phyloP scores from a whole-genome alignment of 805 yeast species.

The Schwanniomyces pseudopolymorphus region DNA sequence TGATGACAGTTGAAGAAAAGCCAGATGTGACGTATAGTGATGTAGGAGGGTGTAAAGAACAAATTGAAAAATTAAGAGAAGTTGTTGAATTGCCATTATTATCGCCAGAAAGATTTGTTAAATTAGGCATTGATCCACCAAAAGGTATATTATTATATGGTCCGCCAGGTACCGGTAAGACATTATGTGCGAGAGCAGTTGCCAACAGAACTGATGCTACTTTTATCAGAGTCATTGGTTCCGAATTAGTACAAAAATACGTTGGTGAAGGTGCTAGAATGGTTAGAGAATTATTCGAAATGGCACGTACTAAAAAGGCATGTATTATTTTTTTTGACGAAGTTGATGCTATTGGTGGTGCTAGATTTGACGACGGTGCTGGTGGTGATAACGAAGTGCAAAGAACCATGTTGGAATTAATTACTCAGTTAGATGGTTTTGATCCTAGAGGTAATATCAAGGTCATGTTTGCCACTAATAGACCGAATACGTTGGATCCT shows the following conservation, averaged over 20 bases:
- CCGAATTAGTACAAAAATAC: conserved; percentile 96
- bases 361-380: conserved; percentile 99
- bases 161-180: conserved; percentile 99
- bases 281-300: conserved; percentile 97
- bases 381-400: conserved; percentile 99
- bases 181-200: conserved; percentile 97
- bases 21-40: conserved; percentile 99
- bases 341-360: conserved; percentile 99
- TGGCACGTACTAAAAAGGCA: conserved; percentile 98
- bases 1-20: conserved; percentile 99
- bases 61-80: conserved; percentile 92
- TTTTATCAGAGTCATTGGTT: conserved; percentile 95
- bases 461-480: conserved; percentile 98
- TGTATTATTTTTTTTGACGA: conserved; percentile 98
- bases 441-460: conserved; percentile 98
- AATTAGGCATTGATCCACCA: conserved; percentile 97
- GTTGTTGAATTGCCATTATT: conserved; percentile 92
- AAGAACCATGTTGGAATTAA: conserved; percentile 97
- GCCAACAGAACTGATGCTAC: conserved; percentile 99
- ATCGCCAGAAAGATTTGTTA: conserved; percentile 95
- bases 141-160: conserved; percentile 96
- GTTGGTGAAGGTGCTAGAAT: conserved; percentile 99
- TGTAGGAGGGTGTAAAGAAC: conserved; percentile 98
- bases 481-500: conserved; percentile 97
- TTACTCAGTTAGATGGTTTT: conserved; percentile 96